Percentiles rank a stretch among this genome's conserved stretches.
phyloP scores from a whole-genome alignment of 768 basidiomycete genomes.

The Pleurotus cornucopiae region DNA sequence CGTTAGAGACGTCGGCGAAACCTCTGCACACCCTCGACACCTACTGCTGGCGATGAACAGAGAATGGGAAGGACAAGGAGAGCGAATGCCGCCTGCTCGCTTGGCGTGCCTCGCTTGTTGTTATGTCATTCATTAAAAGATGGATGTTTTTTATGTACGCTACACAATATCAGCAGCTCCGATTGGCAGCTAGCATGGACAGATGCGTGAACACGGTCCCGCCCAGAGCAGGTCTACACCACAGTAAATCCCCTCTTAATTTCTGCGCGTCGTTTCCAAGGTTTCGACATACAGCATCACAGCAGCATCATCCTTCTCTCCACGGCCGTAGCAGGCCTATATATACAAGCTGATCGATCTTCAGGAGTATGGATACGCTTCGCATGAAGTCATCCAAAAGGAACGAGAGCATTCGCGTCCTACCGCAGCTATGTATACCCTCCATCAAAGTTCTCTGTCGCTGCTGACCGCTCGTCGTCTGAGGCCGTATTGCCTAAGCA shows the following conservation, averaged over 20 bases:
- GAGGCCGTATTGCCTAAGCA: constrained; percentile 5
- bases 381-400: constrained; percentile 3
- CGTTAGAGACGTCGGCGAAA: constrained; percentile 5
- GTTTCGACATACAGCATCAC: background rate
- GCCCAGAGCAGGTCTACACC: too few relatives aligned
- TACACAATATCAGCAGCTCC: background rate
- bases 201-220: background rate
- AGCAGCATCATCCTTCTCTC: background rate
- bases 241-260: background rate
- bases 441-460: constrained; percentile 2
- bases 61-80: background rate
- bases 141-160: background rate
- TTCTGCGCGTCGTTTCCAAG: background rate
- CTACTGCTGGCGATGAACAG: too few relatives aligned
- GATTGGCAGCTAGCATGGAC: background rate
- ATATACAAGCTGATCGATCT: background rate
- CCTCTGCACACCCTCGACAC: background rate
- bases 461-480: background rate
- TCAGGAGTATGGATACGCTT: background rate
- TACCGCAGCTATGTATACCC: too few relatives aligned
- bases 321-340: background rate
- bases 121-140: too few relatives aligned
- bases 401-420: background rate
- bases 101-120: background rate
- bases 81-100: background rate